These are phyloP conservation scores for Solanum ossicruentum DNA, from an alignment of 257 asterid species.

Conservation along the genomic window DNA sequence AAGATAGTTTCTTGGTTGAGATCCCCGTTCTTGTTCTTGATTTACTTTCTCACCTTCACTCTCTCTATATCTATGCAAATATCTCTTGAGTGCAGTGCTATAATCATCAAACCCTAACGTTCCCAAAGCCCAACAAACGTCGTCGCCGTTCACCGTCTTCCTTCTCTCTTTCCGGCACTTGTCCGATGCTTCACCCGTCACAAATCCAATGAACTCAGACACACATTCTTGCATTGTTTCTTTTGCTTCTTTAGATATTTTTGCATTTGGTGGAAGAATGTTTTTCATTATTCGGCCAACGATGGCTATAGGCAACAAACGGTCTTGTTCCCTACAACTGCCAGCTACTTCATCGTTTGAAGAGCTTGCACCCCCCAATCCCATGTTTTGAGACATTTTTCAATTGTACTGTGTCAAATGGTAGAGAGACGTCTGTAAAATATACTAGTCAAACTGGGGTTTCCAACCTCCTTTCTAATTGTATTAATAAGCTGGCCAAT, in stretches of 20 bases:
- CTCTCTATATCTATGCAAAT: conserved; percentile 50
- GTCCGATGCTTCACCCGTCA: conserved; percentile 61
- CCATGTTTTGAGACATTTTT: conserved; percentile 22
- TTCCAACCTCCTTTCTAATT: not conserved
- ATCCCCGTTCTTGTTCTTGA: conserved; percentile 1
- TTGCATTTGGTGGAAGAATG: conserved; percentile 45
- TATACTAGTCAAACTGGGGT: not conserved
- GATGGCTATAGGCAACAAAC: conserved; percentile 58
- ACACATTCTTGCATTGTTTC: conserved; percentile 76
- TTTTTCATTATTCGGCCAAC: conserved; percentile 75
- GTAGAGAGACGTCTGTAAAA: not conserved
- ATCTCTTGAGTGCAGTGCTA: conserved; percentile 34
- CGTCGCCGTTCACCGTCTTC: conserved; percentile 68
- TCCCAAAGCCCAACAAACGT: conserved; percentile 47
- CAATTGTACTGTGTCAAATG: not conserved
- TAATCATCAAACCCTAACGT: conserved; percentile 55
- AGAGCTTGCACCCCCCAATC: not conserved
- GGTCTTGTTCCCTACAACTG: conserved; percentile 27
- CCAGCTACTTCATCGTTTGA: not conserved
- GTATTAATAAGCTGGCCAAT: not conserved
- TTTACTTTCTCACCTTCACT: conserved; percentile 32
- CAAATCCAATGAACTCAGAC: conserved; percentile 66
- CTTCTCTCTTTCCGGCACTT: conserved; percentile 57
- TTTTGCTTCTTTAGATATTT: conserved; percentile 67
- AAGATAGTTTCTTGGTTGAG: not conserved